Evolutionary conservation across 2,329 filamentous ascomycete genomes (phyloP), one percentile per base, ranked within the genome.

Genomic region (Sarocladiaceae sp.): DNA sequence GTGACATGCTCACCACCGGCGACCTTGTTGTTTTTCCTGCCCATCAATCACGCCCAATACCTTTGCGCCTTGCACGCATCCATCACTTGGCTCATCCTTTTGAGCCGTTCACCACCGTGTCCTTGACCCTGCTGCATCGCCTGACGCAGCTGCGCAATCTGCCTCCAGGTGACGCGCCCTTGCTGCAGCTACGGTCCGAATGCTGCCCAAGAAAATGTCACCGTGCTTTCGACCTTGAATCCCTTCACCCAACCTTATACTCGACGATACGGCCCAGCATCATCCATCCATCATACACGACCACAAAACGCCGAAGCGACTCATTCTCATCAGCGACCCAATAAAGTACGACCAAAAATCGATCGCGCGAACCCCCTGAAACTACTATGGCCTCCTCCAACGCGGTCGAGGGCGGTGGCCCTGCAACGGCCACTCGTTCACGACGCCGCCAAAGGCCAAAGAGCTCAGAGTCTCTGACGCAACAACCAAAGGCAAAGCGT

Each of bases 401-500:
- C 37, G 37, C 37, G 15, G 26, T 33, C 18, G 40, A 43, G 18
- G 26, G 26, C 29, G 69, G 70, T 54, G 72, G 73, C 53, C 70
- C 76, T 23, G 71, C 73, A 53, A 75, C 69, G 51, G 72, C 74
- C 43, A 79, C 76, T 44, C 72, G 79, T 50, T 78, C 76, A 54
- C 76, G 80, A 47, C 73, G 80, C 48, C 74, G 80, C 46, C 78
- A 79, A 60, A 74, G 80, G 47, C 78, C 78, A 42, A 60, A 67
- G 53, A 78, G 71, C 55, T 67, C 72, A 45, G 79, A 82, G 47
- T 70, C 64, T 56, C 61, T 75, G 43, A 61, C 65, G 40, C 70
- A 76, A 50, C 74, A 77, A 54, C 80, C 80, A 21, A 83, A 81
- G 61, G 73, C 78, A 11, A 83, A 83, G 66, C 74, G 80, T 50